Percentiles rank a stretch among this genome's conserved stretches.
Conservation (phyloP, 1,139 yeast genomes). For the Nakaseomyces kungkrabaensis region DNA sequence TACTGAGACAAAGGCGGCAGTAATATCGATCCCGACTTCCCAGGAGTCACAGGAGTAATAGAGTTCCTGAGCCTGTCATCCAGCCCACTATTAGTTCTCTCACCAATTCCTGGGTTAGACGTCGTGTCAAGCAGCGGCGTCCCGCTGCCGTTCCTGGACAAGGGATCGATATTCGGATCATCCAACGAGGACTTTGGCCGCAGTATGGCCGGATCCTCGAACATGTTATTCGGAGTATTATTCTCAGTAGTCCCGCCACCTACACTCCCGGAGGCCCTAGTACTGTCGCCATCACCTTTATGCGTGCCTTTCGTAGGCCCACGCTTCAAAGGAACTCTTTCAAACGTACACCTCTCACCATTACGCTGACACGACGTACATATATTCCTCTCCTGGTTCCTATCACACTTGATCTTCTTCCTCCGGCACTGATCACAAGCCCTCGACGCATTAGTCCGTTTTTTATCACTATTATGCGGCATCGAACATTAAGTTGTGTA, state of each 20-base stretch:
- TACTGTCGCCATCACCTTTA: background rate
- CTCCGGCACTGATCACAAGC: slow-evolving; percentile 33
- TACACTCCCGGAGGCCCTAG: slow-evolving; percentile 7
- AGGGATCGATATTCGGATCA: background rate
- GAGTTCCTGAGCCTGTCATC: slow-evolving; percentile 4
- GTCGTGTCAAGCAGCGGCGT: background rate
- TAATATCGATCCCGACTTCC: slow-evolving; percentile 14
- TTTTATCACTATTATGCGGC: slow-evolving; percentile 9
- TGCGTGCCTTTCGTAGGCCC: slow-evolving; percentile 67
- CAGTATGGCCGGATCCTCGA: background rate
- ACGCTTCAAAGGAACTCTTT: slow-evolving; percentile 60
- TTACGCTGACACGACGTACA: slow-evolving; percentile 25
- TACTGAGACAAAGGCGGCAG: slow-evolving; percentile 27
- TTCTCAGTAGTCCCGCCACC: slow-evolving; percentile 15
- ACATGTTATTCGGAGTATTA: slow-evolving; percentile 14
- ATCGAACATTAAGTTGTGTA: background rate
- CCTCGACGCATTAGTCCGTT: slow-evolving; percentile 28
- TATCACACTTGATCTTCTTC: slow-evolving; percentile 31
- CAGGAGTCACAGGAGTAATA: slow-evolving; percentile 9
- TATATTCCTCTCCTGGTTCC: slow-evolving; percentile 13
- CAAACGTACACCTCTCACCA: slow-evolving; percentile 28
- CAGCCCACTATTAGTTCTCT: background rate
- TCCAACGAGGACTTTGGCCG: background rate
- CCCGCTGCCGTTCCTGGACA: background rate
- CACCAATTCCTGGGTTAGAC: background rate